Percentiles rank a stretch among this genome's conserved stretches.
Conservation (phyloP, 768 basidiomycete genomes). For the Suillus plorans region DNA sequence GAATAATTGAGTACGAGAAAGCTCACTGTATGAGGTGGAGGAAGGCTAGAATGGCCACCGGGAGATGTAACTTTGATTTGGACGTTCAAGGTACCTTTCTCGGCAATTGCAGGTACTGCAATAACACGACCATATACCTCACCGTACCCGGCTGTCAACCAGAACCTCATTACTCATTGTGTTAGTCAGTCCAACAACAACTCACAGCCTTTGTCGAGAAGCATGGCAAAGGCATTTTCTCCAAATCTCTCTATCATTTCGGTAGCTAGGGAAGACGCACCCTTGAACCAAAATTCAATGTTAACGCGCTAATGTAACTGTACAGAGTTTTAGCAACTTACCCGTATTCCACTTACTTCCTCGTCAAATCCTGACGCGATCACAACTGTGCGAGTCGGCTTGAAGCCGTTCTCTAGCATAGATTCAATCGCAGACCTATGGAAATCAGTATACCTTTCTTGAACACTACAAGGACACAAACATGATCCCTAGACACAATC, state of each 20-base stretch:
- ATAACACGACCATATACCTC: too few relatives aligned
- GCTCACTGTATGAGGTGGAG: constrained; percentile 70
- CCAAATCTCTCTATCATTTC: constrained; percentile 61
- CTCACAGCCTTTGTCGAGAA: constrained; percentile 90
- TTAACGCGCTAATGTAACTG: not conserved
- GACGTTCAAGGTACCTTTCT: constrained; percentile 70
- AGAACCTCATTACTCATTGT: too few relatives aligned
- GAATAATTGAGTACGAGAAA: too few relatives aligned
- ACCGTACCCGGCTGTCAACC: too few relatives aligned
- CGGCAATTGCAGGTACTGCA: constrained; percentile 67
- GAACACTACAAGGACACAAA: not conserved
- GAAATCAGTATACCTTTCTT: not conserved
- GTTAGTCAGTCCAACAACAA: too few relatives aligned
- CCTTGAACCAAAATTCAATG: constrained; percentile 33
- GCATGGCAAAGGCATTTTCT: constrained; percentile 61
- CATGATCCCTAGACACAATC: not conserved
- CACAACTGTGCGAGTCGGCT: constrained; percentile 40
- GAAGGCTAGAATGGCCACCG: constrained; percentile 82
- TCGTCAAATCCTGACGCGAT: constrained; percentile 51
- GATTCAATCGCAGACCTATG: constrained; percentile 44
- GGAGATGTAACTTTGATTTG: constrained; percentile 57
- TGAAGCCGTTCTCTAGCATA: constrained; percentile 43
- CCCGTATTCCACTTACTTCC: constrained; percentile 48
- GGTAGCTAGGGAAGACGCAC: constrained; percentile 46
- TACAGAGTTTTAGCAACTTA: constrained; percentile 15